These are phyloP conservation scores for Beauveria sp. DNA, from an alignment of 2,329 filamentous ascomycete species.

Conservation along the genomic window DNA sequence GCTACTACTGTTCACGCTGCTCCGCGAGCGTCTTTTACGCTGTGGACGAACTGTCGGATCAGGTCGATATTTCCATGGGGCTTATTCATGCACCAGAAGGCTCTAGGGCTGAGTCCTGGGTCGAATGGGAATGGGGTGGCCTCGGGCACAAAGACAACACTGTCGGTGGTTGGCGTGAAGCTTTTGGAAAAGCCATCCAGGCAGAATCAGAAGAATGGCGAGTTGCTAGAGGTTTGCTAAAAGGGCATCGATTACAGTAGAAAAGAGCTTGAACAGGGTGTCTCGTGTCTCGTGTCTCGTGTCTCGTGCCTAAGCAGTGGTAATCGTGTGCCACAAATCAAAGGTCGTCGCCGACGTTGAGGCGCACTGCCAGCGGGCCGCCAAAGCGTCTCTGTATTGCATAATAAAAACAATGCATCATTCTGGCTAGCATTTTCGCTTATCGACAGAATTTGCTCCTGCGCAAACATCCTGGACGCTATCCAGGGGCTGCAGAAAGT, in stretches of 20 bases:
- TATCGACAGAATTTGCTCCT: not conserved
- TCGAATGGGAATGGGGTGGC: slow-evolving; percentile 34
- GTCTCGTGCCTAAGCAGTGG: not conserved
- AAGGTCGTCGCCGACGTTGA: not conserved
- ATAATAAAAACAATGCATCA: not conserved
- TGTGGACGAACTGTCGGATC: slow-evolving; percentile 26
- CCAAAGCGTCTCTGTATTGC: not conserved
- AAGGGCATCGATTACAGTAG: not conserved
- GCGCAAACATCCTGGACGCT: not conserved
- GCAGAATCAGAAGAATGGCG: slow-evolving; percentile 30
- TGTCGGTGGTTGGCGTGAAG: slow-evolving; percentile 33
- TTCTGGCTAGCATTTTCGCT: not conserved
- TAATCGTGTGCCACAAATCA: not conserved
- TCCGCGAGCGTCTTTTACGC: slow-evolving; percentile 40
- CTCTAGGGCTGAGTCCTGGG: slow-evolving; percentile 35
- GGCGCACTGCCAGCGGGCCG: not conserved
- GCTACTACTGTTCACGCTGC: slow-evolving; percentile 42
- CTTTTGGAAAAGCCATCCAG: slow-evolving; percentile 22
- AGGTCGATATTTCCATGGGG: slow-evolving; percentile 37
- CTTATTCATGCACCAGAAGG: slow-evolving; percentile 36
- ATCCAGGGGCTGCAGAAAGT: slow-evolving; percentile 14
- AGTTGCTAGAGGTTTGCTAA: slow-evolving; percentile 13
- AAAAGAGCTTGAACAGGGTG: not conserved
- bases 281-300: not conserved
- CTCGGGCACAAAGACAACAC: slow-evolving; percentile 25